These are phyloP conservation scores for Trichoderma hamatum DNA, from an alignment of 2,329 filamentous ascomycete genomes.

Conservation along the genomic window DNA sequence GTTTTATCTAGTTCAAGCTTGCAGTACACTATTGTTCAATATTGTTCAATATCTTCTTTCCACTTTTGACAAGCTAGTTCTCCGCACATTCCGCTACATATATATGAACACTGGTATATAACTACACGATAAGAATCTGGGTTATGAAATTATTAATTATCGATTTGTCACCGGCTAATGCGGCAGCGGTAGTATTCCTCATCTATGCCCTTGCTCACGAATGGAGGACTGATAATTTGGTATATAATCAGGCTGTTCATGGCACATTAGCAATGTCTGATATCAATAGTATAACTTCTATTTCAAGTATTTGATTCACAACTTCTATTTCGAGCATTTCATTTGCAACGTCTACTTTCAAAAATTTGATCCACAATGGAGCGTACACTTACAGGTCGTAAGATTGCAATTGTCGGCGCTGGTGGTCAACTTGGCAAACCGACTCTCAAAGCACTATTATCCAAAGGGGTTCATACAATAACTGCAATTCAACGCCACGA, in stretches of 20 bases:
- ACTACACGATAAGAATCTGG: not conserved
- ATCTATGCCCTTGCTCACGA: not conserved
- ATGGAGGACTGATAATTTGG: not conserved
- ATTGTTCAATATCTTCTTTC: not conserved
- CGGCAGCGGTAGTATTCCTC: not conserved
- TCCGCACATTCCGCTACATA: not conserved
- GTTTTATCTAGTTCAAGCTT: not conserved
- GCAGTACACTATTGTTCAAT: not conserved
- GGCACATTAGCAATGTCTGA: not conserved
- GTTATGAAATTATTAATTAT: not conserved
- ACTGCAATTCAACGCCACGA: not conserved
- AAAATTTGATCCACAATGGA: not conserved
- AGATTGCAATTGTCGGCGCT: not conserved
- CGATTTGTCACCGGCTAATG: not conserved
- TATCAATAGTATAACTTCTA: not conserved
- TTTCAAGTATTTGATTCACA: not conserved
- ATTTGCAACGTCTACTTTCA: no score
- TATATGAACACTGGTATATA: not conserved
- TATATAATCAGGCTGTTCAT: not conserved
- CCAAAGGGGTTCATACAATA: not conserved
- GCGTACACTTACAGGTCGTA: not conserved
- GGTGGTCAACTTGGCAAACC: not conserved
- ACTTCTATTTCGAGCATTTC: no score
- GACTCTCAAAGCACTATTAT: not conserved
- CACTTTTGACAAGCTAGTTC: not conserved